Conservation (phyloP, 192 early-diverging fungal species). For the Cetraspora pellucida region DNA sequence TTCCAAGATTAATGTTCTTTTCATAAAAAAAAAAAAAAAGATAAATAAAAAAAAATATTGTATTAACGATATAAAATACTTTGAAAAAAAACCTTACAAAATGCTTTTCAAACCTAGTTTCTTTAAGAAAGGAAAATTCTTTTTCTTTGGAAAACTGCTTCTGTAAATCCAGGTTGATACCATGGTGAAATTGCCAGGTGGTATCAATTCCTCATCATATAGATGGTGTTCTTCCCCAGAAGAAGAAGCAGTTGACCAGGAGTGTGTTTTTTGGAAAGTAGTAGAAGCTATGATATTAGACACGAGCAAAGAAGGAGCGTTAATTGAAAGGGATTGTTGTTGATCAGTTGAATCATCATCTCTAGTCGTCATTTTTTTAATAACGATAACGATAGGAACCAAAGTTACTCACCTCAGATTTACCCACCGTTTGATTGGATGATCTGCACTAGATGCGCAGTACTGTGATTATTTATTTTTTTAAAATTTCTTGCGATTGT, state of each 20-base stretch:
- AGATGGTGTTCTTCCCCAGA: slow-evolving; percentile 43
- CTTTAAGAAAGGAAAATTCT: slow-evolving; percentile 88
- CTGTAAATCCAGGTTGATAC: slow-evolving; percentile 93
- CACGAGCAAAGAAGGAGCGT: too few species aligned
- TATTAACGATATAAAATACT: neutral
- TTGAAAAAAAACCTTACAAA: slow-evolving; percentile 56
- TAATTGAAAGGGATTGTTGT: neutral
- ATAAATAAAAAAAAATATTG: neutral
- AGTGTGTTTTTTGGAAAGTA: neutral
- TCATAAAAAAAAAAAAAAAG: neutral
- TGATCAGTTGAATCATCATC: neutral
- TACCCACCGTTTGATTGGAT: too few species aligned
- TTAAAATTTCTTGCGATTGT: too few species aligned
- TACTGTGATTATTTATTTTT: too few species aligned
- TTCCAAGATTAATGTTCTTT: slow-evolving; percentile 87
- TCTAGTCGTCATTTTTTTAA: slow-evolving; percentile 1
- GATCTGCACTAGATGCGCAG: too few species aligned
- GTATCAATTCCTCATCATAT: slow-evolving; percentile 72
- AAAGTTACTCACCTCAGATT: too few species aligned
- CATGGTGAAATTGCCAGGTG: slow-evolving; percentile 96
- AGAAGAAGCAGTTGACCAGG: slow-evolving; percentile 14
- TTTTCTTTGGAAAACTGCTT: slow-evolving; percentile 90
- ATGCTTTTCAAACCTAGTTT: slow-evolving; percentile 87
- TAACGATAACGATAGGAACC: too few species aligned
- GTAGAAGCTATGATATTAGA: neutral